Evolutionary conservation across 2,329 filamentous ascomycete species (phyloP).

Genomic region (Ilyonectria destructans): DNA sequence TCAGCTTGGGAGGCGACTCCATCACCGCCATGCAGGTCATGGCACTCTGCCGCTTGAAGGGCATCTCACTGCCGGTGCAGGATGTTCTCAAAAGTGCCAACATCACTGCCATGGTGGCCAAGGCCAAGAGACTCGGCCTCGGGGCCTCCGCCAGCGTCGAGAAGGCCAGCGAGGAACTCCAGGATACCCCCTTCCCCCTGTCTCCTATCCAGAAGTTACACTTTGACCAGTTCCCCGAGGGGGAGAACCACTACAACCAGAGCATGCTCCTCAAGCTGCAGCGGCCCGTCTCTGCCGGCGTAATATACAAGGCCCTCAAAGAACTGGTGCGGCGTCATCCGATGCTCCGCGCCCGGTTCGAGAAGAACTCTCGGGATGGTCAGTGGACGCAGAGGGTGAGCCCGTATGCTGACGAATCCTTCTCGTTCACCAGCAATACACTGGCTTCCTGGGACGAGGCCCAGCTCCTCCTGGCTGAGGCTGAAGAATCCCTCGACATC

Average conservation of each 20-base stretch:
- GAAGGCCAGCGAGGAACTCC: not conserved
- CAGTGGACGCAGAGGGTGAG: slow-evolving; percentile 11
- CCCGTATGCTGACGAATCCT: slow-evolving; percentile 1
- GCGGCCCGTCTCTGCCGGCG: not conserved
- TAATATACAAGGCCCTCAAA: slow-evolving; percentile 10
- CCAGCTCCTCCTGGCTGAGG: not conserved
- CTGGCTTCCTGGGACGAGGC: not conserved
- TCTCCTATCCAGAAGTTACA: slow-evolving; percentile 24
- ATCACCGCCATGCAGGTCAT: slow-evolving; percentile 54
- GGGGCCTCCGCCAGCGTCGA: not conserved
- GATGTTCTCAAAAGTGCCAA: not conserved
- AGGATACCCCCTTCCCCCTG: slow-evolving; percentile 11
- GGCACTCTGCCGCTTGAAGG: not conserved
- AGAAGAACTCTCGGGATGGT: slow-evolving; percentile 1
- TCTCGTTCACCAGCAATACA: not conserved
- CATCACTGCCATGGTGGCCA: not conserved
- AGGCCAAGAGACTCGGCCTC: not conserved
- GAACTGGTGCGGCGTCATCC: slow-evolving; percentile 17
- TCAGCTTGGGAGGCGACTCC: slow-evolving; percentile 46
- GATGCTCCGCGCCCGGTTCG: slow-evolving; percentile 28
- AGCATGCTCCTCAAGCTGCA: slow-evolving; percentile 20
- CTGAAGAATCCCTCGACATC: slow-evolving; percentile 22
- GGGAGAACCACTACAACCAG: slow-evolving; percentile 21
- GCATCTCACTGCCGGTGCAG: not conserved
- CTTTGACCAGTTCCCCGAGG: slow-evolving; percentile 13